Percentiles rank a stretch among this genome's conserved stretches.
phyloP scores from a whole-genome alignment of 441 rosid species.

The Erodium trifolium region DNA sequence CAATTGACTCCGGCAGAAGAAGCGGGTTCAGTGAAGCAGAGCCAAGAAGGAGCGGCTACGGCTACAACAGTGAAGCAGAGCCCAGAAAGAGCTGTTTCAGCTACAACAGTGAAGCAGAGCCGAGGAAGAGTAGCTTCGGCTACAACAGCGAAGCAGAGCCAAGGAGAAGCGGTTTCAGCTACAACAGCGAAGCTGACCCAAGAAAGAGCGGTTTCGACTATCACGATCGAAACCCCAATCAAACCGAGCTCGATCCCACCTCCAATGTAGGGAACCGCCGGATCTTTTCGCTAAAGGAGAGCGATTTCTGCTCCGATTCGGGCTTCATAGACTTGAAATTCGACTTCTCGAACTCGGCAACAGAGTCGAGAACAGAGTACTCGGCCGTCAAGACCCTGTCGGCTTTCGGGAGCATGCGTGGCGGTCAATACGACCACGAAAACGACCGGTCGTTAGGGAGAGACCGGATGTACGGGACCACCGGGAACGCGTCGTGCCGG shows the following conservation, averaged over 20 bases:
- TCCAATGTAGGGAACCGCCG: constrained; percentile 33
- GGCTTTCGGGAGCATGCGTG: constrained; percentile 45
- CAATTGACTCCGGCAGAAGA: background rate
- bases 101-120: constrained; percentile 41
- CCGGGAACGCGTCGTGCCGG: constrained; percentile 36
- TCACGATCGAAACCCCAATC: background rate
- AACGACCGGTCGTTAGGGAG: background rate
- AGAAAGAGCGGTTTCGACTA: constrained; percentile 30
- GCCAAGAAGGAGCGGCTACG: constrained; percentile 21
- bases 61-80: too few species aligned
- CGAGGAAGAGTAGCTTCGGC: constrained; percentile 30
- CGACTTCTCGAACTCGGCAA: constrained; percentile 41
- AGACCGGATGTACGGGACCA: too few species aligned
- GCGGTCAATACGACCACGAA: constrained; percentile 14
- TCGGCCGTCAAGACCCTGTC: constrained; percentile 20
- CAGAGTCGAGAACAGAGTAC: constrained; percentile 24
- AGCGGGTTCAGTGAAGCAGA: constrained; percentile 30
- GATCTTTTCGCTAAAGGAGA: constrained; percentile 69
- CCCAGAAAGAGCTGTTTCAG: background rate
- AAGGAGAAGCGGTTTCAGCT: constrained; percentile 30
- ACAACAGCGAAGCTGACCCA: constrained; percentile 30
- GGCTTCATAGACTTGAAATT: constrained; percentile 92
- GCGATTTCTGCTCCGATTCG: constrained; percentile 47
- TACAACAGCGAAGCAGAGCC: background rate
- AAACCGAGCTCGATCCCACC: constrained; percentile 18